These are phyloP conservation scores for Zygoascus flipseniorum DNA, from an alignment of 805 yeast genomes.

Conservation along the genomic window DNA sequence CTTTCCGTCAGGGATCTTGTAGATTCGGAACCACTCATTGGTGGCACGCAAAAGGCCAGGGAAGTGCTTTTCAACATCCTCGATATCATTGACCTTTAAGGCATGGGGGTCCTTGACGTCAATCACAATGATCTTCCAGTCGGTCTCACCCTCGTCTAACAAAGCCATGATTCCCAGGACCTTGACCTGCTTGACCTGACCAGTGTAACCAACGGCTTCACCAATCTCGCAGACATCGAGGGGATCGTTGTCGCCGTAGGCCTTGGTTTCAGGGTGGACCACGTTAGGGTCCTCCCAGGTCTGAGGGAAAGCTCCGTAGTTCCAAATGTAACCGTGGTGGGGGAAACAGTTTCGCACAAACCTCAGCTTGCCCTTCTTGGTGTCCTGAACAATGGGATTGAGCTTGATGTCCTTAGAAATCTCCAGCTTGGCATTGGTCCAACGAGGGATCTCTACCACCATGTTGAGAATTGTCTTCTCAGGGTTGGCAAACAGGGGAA, in stretches of 20 bases:
- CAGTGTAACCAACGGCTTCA: constrained; percentile 47
- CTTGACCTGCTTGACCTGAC: constrained; percentile 82
- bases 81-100: constrained; percentile 74
- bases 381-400: constrained; percentile 95
- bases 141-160: constrained; percentile 95
- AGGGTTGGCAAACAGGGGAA: constrained; percentile 88
- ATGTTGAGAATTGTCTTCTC: constrained; percentile 80
- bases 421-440: constrained; percentile 97
- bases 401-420: constrained; percentile 74
- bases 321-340: constrained; percentile 96
- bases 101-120: constrained; percentile 87
- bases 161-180: constrained; percentile 93
- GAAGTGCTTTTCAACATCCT: constrained; percentile 80
- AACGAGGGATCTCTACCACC: constrained; percentile 96
- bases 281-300: constrained; percentile 94
- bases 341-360: constrained; percentile 98
- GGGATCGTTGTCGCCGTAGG: constrained; percentile 90
- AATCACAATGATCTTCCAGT: constrained; percentile 92
- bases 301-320: constrained; percentile 99
- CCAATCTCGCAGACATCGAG: constrained; percentile 93
- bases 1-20: constrained; percentile 97
- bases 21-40: constrained; percentile 96
- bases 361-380: constrained; percentile 93
- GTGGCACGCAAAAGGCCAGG: constrained; percentile 93
- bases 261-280: constrained; percentile 40